Base-by-base conservation (phyloP, 495 filamentous ascomycete species). In the Aspergillus indologenus region DNA sequence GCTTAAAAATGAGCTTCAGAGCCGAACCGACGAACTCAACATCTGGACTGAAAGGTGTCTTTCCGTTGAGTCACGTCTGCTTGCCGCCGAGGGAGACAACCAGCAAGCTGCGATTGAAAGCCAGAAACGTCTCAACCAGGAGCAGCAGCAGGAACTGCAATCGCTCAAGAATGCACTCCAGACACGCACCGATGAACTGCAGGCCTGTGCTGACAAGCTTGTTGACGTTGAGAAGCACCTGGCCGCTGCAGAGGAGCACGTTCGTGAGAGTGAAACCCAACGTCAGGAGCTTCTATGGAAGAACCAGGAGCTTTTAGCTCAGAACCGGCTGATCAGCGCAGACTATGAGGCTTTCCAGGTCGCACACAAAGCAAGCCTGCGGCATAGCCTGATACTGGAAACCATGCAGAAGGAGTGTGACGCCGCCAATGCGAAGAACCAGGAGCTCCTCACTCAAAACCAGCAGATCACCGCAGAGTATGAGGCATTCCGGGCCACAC, bases 171-270 rank as follows among this genome's bases (percentile, higher is more conserved):
- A n/a, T 4, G 48, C 48, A 15, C 8, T 34, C 15, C 42, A 45
- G 24, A 26, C 51, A 6, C 44, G 44, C 17, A 62, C 23, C 23
- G 21, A n/a, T 21, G 51, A 58, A 14, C 26, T 58, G 23, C 50
- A 59, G 40, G 9, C 8, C 4, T 53, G 43, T 12, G 31, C 45
- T 18, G 48, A 51, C 14, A 24, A 51, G 48, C 48, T 51, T 11
- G 23, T 9, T 14, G 15, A 19, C 23, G 17, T 31, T 21, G 23
- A 51, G 15, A 1, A 1, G 1, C 23, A 15, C 24, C 15, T 51
- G 11, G 23, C 23, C 9, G 48, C 48, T 14, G 48, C 48, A 18
- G 23, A 31, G 3, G 12, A 17, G 4, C 23, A 6, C 0, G 2
- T 6, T n/a, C 22, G 18, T 6, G 9, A 31, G 17, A 17, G 24